phyloP scores from a whole-genome alignment of 768 basidiomycete genomes.

The Tulasnella sp. region DNA sequence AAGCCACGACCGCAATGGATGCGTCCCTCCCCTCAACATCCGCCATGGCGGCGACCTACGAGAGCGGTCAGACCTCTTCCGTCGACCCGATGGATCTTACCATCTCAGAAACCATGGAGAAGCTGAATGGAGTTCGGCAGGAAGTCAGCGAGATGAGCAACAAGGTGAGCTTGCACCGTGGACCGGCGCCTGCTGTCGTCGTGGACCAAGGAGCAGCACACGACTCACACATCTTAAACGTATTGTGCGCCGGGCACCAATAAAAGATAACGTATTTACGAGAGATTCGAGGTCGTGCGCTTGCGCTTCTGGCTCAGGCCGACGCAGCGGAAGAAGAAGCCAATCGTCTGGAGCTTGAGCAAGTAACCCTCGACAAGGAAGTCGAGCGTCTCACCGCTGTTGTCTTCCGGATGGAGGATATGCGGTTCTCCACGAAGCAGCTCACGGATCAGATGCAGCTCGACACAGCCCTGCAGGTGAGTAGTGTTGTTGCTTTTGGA shows the following conservation, averaged over 20 bases:
- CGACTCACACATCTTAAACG: no score
- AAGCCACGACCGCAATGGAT: not conserved
- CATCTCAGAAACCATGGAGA: slow-evolving; percentile 5
- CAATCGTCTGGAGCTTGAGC: slow-evolving; percentile 6
- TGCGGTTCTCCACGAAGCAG: slow-evolving; percentile 10
- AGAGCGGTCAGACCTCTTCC: not conserved
- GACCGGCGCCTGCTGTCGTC: no score
- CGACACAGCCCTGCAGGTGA: slow-evolving; percentile 6
- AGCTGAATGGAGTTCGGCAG: not conserved
- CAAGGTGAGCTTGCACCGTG: slow-evolving; percentile 7
- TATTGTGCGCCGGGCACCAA: not conserved
- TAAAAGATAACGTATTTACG: slow-evolving; percentile 9
- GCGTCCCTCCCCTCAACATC: not conserved
- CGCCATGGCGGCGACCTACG: slow-evolving; percentile 1
- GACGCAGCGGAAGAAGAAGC: slow-evolving; percentile 14
- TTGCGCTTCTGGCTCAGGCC: slow-evolving; percentile 8
- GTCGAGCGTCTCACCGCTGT: slow-evolving; percentile 10
- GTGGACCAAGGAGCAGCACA: no score
- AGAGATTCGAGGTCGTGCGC: slow-evolving; percentile 10
- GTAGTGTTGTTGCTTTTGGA: no score
- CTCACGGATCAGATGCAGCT: slow-evolving; percentile 12
- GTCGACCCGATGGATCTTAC: slow-evolving; percentile 13
- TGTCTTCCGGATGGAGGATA: slow-evolving; percentile 12
- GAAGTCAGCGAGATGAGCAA: slow-evolving; percentile 5
- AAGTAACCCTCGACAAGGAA: slow-evolving; percentile 7